These are phyloP conservation scores for Cladosporium phlei DNA, from an alignment of 2,329 filamentous ascomycete genomes.

Conservation along the genomic window DNA sequence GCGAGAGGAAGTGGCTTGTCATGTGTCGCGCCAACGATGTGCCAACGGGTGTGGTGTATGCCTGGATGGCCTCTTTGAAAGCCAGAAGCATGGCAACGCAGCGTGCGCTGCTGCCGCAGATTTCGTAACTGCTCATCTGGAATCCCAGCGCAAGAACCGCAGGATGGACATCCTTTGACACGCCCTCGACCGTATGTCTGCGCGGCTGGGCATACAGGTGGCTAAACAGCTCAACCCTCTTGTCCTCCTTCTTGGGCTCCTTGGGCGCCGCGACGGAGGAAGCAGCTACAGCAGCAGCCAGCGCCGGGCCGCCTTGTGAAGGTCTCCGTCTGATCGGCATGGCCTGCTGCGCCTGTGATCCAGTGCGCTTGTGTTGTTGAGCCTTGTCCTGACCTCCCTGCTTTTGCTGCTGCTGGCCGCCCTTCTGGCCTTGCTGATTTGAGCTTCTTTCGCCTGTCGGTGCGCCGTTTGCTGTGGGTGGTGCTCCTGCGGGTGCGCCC, in stretches of 20 bases:
- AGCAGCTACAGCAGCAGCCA: constrained; percentile 10
- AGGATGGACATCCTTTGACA: constrained; percentile 72
- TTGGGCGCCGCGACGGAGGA: constrained; percentile 13
- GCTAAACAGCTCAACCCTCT: constrained; percentile 71
- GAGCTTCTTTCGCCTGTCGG: constrained; percentile 21
- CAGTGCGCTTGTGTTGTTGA: constrained; percentile 18
- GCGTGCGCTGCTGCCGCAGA: constrained; percentile 84
- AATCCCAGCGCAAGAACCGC: constrained; percentile 79
- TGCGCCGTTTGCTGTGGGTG: constrained; percentile 18
- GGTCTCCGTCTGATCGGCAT: constrained; percentile 17
- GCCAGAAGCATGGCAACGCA: constrained; percentile 82
- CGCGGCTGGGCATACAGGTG: constrained; percentile 63
- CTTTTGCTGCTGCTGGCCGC: constrained; percentile 32
- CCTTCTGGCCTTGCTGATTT: constrained; percentile 30
- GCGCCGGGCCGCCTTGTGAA: constrained; percentile 19
- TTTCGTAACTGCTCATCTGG: constrained; percentile 81
- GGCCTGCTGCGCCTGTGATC: constrained; percentile 15
- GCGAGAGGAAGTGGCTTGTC: constrained; percentile 82
- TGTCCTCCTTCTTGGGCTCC: constrained; percentile 52
- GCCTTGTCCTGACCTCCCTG: constrained; percentile 24
- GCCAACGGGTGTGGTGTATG: constrained; percentile 83
- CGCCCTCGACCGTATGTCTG: constrained; percentile 57
- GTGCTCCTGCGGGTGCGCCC: constrained; percentile 17
- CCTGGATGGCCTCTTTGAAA: constrained; percentile 87
- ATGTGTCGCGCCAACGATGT: constrained; percentile 86